Evolutionary conservation across 495 filamentous ascomycete species (phyloP).

Genomic region (Aspergillus coremiiformis): DNA sequence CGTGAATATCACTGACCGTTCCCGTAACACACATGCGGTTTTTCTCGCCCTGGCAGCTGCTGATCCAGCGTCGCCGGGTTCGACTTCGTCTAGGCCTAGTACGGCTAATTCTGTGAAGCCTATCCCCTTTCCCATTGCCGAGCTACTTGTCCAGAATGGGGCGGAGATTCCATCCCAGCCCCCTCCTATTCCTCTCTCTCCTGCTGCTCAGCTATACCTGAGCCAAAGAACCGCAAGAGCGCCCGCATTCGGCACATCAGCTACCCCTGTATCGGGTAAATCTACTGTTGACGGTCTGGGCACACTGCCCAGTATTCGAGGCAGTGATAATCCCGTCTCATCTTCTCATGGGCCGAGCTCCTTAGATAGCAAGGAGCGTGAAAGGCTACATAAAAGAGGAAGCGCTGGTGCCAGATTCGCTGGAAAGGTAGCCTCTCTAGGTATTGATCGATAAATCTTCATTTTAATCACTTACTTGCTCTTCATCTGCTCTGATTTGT

Average conservation of each 20-base stretch:
- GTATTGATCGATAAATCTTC: constrained; percentile 33
- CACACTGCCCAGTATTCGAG: constrained; percentile 41
- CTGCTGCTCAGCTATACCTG: constrained; percentile 72
- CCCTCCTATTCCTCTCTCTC: constrained; percentile 69
- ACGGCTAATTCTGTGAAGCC: constrained; percentile 26
- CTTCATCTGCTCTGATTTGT: constrained; percentile 5
- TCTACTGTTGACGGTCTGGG: constrained; percentile 33
- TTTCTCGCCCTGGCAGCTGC: constrained; percentile 92
- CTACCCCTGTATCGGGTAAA: constrained; percentile 17
- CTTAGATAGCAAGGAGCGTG: constrained; percentile 36
- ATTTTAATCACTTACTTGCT: not conserved
- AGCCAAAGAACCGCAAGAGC: constrained; percentile 62
- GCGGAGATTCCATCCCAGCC: constrained; percentile 70
- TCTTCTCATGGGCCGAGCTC: constrained; percentile 23
- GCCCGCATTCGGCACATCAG: constrained; percentile 20
- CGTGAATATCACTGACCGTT: constrained; percentile 80
- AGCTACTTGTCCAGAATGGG: constrained; percentile 89
- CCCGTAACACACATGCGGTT: constrained; percentile 76
- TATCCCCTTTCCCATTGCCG: constrained; percentile 75
- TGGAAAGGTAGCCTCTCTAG: constrained; percentile 42
- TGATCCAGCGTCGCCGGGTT: constrained; percentile 70
- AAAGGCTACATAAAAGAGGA: constrained; percentile 46
- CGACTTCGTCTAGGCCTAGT: constrained; percentile 30
- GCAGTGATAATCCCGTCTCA: constrained; percentile 21
- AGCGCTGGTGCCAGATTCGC: constrained; percentile 45